phyloP scores from a whole-genome alignment of 192 early-diverging fungal genomes.

The Phlyctochytrium arcticum region DNA sequence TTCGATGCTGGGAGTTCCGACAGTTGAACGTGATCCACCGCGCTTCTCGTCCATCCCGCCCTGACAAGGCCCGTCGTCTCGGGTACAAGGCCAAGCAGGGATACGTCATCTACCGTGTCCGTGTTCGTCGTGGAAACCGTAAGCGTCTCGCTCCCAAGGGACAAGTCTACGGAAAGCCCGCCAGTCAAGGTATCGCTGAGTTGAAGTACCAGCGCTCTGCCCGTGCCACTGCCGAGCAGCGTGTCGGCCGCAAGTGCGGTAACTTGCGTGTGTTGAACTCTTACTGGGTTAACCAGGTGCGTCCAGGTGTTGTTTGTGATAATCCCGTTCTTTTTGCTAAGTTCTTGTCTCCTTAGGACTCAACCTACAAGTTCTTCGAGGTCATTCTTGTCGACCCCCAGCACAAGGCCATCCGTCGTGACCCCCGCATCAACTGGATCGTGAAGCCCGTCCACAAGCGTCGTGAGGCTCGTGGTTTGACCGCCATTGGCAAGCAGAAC shows the following conservation, averaged over 20 bases:
- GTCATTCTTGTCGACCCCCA: constrained; percentile 96
- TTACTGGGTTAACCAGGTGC: constrained; percentile 94
- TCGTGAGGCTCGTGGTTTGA: constrained; percentile 97
- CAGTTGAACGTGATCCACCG: constrained; percentile 99
- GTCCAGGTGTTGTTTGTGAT: neutral
- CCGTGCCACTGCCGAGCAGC: constrained; percentile 93
- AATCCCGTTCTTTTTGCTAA: neutral
- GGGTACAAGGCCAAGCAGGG: constrained; percentile 99
- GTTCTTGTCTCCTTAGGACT: constrained; percentile 60
- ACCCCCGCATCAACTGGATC: constrained; percentile 99
- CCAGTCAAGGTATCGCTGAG: constrained; percentile 95
- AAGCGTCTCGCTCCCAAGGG: constrained; percentile 98
- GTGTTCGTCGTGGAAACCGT: constrained; percentile 97
- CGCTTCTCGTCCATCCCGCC: constrained; percentile 95
- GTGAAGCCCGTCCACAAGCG: constrained; percentile 96
- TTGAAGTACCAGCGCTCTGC: constrained; percentile 98
- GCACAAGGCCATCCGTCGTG: constrained; percentile 98
- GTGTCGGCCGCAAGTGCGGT: constrained; percentile 93
- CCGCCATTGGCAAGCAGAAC: constrained; percentile 94
- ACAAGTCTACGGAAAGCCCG: constrained; percentile 97
- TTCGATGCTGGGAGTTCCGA: constrained; percentile 97
- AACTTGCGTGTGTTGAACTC: constrained; percentile 99
- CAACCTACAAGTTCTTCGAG: constrained; percentile 99
- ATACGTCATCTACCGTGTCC: constrained; percentile 98
- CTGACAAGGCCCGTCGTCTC: constrained; percentile 98